Evolutionary conservation across 768 basidiomycete species (phyloP), one percentile per base, ranked within the genome.

Genomic region (Plicaturopsis crispa): DNA sequence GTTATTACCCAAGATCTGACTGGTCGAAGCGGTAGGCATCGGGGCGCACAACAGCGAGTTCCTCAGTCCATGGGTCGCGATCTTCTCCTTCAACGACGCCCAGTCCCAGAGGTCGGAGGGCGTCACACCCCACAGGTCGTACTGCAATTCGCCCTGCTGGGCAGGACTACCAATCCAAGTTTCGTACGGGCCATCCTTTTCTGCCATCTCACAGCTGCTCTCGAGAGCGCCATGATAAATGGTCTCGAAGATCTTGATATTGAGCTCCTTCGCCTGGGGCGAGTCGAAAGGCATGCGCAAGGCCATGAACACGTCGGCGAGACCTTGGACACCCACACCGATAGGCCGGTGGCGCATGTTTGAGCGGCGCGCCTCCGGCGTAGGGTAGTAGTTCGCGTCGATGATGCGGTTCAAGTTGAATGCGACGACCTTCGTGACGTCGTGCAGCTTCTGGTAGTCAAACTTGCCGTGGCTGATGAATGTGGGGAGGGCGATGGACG

Each of bases 21-120:
- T 91, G 2, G 96, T 99, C 17, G 91, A 94, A 1, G 96, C 96
- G 22, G 96, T 99, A 1, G 96, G 96, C 96, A 99, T 99, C n/a
- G 94, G 94, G 0, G 94, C 82, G 43, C 88, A 65, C 10, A 97
- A 67, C 13, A 97, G 68, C 21, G 94, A 93, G 67, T 98, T 98
- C 46, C 91, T 66, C 39, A 97, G 61, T 39, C 94, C 94, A 51
- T 74, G 72, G 49, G 71, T 66, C 13, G 78, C 77, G 38, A 99
- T 84, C 61, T 87, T 84, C 50, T 74, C 84, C 70, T 94, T 96
- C 56, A 98, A 66, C 44, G 69, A 57, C 1, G 72, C 55, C 96
- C 96, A 99, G 54, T 99, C 92, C 96, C 96, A 99, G 6, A 97
- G 72, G 34, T 76, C 78, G 1, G 79, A 80, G 19, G 90, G 96